Percentiles rank a stretch among this genome's conserved stretches.
These are phyloP conservation scores for Aspergillus glaucus DNA, from an alignment of 2,329 filamentous ascomycete species.

Conservation along the genomic window DNA sequence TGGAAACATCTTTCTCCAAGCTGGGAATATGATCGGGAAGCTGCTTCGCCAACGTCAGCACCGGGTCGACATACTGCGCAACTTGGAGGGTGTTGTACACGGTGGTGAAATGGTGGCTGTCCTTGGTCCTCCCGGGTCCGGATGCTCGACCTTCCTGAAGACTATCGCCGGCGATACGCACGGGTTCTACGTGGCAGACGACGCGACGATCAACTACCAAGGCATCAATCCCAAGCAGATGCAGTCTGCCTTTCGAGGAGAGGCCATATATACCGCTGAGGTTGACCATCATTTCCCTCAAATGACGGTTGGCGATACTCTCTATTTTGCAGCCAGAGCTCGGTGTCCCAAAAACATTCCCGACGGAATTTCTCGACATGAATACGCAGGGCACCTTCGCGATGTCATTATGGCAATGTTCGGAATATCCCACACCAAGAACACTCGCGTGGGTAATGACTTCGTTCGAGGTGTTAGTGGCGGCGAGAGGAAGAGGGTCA, in stretches of 20 bases:
- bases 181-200: background rate
- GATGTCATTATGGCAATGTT: slow-evolving; percentile 43
- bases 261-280: background rate
- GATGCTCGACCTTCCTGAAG: background rate
- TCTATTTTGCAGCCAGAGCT: background rate
- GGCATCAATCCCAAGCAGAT: background rate
- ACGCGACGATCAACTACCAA: background rate
- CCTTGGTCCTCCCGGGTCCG: background rate
- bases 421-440: slow-evolving; percentile 46
- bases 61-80: background rate
- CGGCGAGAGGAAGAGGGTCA: slow-evolving; percentile 57
- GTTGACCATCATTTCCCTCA: background rate
- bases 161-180: background rate
- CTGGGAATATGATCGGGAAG: no score
- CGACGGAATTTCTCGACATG: slow-evolving; percentile 24
- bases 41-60: background rate
- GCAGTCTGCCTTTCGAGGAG: background rate
- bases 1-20: background rate
- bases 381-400: slow-evolving; percentile 39
- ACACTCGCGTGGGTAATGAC: slow-evolving; percentile 47
- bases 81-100: background rate
- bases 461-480: slow-evolving; percentile 57
- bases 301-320: background rate
- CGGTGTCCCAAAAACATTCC: background rate
- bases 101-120: background rate